Evolutionary conservation across 495 filamentous ascomycete genomes (phyloP).

Genomic region (Neurospora tetrasperma): DNA sequence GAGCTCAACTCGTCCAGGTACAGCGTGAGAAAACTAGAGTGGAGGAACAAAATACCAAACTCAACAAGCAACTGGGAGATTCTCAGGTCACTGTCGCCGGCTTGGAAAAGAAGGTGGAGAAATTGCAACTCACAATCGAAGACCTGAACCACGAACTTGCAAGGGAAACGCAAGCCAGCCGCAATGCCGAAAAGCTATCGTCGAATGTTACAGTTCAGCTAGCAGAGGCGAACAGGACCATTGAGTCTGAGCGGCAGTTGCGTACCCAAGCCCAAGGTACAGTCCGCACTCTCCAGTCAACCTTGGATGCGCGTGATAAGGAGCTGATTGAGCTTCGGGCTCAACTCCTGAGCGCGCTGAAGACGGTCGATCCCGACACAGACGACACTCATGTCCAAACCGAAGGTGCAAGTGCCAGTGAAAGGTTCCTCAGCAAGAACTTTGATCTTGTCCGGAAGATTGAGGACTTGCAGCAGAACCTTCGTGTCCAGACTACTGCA

Average conservation of each 20-base stretch:
- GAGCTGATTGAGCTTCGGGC: slow-evolving; percentile 72
- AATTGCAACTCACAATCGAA: slow-evolving; percentile 76
- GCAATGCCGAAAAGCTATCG: slow-evolving; percentile 85
- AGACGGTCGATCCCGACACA: slow-evolving; percentile 73
- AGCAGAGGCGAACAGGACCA: slow-evolving; percentile 75
- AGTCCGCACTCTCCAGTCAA: slow-evolving; percentile 64
- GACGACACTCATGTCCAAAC: slow-evolving; percentile 17
- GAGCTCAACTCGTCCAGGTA: slow-evolving; percentile 62
- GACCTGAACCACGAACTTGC: slow-evolving; percentile 91
- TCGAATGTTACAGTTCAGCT: slow-evolving; percentile 74
- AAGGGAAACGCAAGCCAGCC: slow-evolving; percentile 80
- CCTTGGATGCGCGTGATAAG: slow-evolving; percentile 64
- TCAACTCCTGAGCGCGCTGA: slow-evolving; percentile 71
- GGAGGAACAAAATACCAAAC: slow-evolving; percentile 72
- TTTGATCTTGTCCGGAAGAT: slow-evolving; percentile 80
- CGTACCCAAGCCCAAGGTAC: slow-evolving; percentile 79
- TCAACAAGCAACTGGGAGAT: slow-evolving; percentile 80
- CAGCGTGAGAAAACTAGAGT: slow-evolving; percentile 77
- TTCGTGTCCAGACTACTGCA: slow-evolving; percentile 77
- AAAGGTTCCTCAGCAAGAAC: slow-evolving; percentile 45
- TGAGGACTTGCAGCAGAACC: slow-evolving; percentile 76
- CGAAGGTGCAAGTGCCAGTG: slow-evolving; percentile 36
- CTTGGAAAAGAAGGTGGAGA: slow-evolving; percentile 93
- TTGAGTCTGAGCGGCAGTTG: slow-evolving; percentile 85
- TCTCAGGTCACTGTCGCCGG: slow-evolving; percentile 75